Base-by-base conservation (phyloP, 495 filamentous ascomycete genomes). In the Collariella sp. region DNA sequence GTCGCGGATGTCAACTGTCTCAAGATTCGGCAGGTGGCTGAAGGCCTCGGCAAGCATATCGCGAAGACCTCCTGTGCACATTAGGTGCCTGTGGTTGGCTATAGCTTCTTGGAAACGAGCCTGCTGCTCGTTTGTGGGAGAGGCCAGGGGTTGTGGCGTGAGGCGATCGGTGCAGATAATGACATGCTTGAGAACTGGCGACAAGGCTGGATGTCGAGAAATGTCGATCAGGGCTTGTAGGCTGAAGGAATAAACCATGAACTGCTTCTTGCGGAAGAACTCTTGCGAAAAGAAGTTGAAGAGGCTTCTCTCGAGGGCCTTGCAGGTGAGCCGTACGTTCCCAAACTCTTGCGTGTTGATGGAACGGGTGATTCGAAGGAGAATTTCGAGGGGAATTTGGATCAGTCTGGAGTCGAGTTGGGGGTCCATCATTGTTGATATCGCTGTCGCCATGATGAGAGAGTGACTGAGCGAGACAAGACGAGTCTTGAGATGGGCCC, bases 191-290 rank as follows among this genome's bases (percentile, higher is more conserved):
- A 82, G 58, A 33, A 50, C 58, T 2, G 58, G 50, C 1, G 69
- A 69, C 2, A 81, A 49, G n/a, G 61, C 66, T 23, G 70, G 70
- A 36, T 70, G 66, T 9, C 73, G 72, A n/a, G 79, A 71, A 46
- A 82, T 82, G 52, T 76, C 72, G 26, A 79, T 58, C 22, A 82
- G 70, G 1, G 74, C 67, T 52, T 72, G 60, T 5, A 82, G 69
- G 56, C 76, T 78, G 46, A 62, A 63, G 22, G 69, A 59, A 10
- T 67, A 70, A 53, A 77, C 59, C 70, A 79, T 76, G 64, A 82
- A 82, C 59, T 79, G 75, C 43, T 72, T 72, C 59, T 77, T 79
- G 18, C 69, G 63, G 61, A 82, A 82, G 67, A 79, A 82, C 57
- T 80, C 77, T 19, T 63, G 62, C 10, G 73, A 59, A 57, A 82